phyloP scores from a whole-genome alignment of 192 early-diverging fungal species.

The Coemansia sp. region DNA sequence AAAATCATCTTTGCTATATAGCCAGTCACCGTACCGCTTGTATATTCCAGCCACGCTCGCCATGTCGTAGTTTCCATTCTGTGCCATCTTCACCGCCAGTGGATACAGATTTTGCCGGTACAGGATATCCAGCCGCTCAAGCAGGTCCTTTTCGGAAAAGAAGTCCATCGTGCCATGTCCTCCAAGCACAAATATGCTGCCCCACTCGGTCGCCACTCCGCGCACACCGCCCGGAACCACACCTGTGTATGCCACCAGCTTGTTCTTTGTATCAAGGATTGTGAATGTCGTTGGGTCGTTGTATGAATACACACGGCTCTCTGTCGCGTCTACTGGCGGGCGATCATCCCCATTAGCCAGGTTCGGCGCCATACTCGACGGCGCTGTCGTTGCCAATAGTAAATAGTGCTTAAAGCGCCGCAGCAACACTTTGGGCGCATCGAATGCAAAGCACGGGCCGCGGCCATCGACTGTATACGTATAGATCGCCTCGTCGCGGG shows the following conservation, averaged over 20 bases:
- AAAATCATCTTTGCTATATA: conserved; percentile 88
- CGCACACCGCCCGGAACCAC: conserved; percentile 69
- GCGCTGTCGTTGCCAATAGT: conserved; percentile 33
- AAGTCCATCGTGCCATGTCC: conserved; percentile 51
- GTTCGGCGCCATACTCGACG: conserved; percentile 27
- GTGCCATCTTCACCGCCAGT: conserved; percentile 82
- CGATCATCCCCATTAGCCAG: conserved; percentile 48
- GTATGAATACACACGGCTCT: conserved; percentile 42
- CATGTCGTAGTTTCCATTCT: conserved; percentile 77
- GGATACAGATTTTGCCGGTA: conserved; percentile 90
- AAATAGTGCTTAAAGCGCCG: conserved; percentile 38
- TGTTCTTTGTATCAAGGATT: conserved; percentile 89
- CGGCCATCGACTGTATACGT: conserved; percentile 90
- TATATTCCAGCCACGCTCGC: conserved; percentile 88
- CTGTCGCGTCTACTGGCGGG: conserved; percentile 56
- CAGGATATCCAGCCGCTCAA: conserved; percentile 82
- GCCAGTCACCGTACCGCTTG: conserved; percentile 90
- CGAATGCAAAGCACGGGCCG: conserved; percentile 89
- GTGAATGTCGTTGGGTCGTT: conserved; percentile 53
- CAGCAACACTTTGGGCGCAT: conserved; percentile 55
- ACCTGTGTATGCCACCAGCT: conserved; percentile 85
- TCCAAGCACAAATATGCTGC: conserved; percentile 83
- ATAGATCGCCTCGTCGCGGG: conserved; percentile 87
- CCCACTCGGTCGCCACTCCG: conserved; percentile 84
- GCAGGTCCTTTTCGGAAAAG: conserved; percentile 84